Base-by-base conservation (phyloP, 1,139 yeast genomes). In the Neolecta irregularis region DNA sequence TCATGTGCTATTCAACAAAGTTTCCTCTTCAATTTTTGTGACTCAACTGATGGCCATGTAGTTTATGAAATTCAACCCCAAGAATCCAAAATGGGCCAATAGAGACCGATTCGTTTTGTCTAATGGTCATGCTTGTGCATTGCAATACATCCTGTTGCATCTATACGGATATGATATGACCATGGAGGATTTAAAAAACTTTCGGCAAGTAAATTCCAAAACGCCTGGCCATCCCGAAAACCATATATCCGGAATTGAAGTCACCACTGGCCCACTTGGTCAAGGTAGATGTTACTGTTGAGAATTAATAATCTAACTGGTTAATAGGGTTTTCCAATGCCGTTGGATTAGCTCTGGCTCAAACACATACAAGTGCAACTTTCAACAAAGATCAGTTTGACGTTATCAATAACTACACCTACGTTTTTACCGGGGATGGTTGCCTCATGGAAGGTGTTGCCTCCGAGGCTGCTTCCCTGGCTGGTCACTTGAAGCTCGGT, bases 401-500 rank as follows among this genome's bases (percentile, higher is more conserved):
- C 38, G 52, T 80, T 45, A 68, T 81, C 41, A 80, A 81, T 64
- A 71, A 72, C 58, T 71, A 66, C 69, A 74, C 83, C 47, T 88
- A 74, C 61, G 60, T 65, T 47, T 75, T 91, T 67, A 64, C 81
- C 46, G 99, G 99, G 64, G 99, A 88, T 54, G 99, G 98, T 50
- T 91, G 98, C 67, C 69, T 88, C 69, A 79, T 77, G 88, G 99
- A 88, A 67, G 99, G 99, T 70, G 83, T 88, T 46, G 72, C 95
- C 42, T 71, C 91, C 43, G 99, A 88, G 67, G 92, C 96, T 38
- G 69, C 71, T 50, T 88, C 98, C 30, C 64, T 85, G 46, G 99
- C 98, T 47, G 99, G 98, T 54, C 98, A 88, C 65, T 69, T 88
- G 61, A 71, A 83, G 66, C 74, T 88, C 59, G 83, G 83, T 59